Conservation (phyloP, 371 early-diverging fungal genomes). For the Scutellospora calospora region DNA sequence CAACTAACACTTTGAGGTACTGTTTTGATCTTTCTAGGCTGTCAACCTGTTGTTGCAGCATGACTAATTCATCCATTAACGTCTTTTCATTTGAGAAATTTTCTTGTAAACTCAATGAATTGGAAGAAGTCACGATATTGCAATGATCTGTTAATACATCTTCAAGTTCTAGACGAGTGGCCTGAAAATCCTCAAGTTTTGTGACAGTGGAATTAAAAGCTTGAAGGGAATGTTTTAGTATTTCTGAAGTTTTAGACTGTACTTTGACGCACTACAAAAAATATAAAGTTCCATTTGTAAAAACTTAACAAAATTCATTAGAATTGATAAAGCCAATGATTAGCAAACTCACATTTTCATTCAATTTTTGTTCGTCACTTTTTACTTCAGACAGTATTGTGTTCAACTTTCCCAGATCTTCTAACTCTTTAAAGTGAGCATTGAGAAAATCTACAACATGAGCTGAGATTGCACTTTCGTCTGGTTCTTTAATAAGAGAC, state of each 20-base stretch:
- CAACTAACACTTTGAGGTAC: conserved; percentile 34
- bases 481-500: conserved; percentile 20
- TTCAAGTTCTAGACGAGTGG: conserved; percentile 34
- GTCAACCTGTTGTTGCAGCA: conserved; percentile 13
- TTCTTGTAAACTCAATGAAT: background rate
- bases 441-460: conserved; percentile 35
- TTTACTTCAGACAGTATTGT: background rate
- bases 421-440: conserved; percentile 33
- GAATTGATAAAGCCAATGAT: background rate
- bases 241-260: conserved; percentile 19
- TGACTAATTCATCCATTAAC: conserved; percentile 25
- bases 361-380: background rate
- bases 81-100: background rate
- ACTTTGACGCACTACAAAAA: conserved; percentile 10
- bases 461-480: background rate
- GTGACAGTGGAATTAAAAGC: conserved; percentile 20
- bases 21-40: conserved; percentile 22
- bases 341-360: conserved; percentile 15
- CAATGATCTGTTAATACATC: conserved; percentile 25
- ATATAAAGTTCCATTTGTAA: background rate
- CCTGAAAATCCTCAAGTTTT: conserved; percentile 37
- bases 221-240: background rate
- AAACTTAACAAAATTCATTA: background rate
- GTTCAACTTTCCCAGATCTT: conserved; percentile 38
- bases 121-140: background rate